phyloP scores from a whole-genome alignment of 2,329 filamentous ascomycete species.

The Scedosporium apiospermum region DNA sequence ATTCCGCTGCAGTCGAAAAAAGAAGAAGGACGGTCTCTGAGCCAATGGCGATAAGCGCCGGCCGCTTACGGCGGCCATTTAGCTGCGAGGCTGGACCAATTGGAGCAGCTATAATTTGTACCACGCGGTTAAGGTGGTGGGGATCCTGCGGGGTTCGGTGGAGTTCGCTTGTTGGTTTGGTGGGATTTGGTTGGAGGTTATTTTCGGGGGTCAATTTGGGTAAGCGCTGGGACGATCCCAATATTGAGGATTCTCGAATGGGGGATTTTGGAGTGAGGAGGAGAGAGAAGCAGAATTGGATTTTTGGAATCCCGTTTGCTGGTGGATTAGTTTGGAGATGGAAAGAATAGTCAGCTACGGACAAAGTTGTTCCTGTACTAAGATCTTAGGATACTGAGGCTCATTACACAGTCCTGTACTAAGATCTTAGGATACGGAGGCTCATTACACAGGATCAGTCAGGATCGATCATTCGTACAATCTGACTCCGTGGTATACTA shows the following conservation, averaged over 20 bases:
- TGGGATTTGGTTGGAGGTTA: not conserved
- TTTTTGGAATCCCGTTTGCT: no score
- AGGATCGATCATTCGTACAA: no score
- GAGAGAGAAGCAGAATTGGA: not conserved
- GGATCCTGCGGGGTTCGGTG: not conserved
- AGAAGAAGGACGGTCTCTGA: not conserved
- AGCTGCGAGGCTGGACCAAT: not conserved
- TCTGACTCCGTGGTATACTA: no score
- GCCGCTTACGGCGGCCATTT: not conserved
- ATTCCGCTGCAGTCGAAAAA: not conserved
- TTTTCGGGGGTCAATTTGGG: not conserved
- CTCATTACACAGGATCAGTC: no score
- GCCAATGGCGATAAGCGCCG: not conserved
- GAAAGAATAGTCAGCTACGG: no score
- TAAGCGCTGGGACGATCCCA: not conserved
- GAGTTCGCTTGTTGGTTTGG: not conserved
- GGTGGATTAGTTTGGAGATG: no score
- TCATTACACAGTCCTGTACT: no score
- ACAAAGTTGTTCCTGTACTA: no score
- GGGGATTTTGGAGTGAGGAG: not conserved
- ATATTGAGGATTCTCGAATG: not conserved
- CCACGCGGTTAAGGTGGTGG: not conserved
- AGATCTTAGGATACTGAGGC: no score
- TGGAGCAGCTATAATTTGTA: not conserved
- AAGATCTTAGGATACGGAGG: no score